Conservation (phyloP, 75 land plant species). For the Azolla pinnata region DNA sequence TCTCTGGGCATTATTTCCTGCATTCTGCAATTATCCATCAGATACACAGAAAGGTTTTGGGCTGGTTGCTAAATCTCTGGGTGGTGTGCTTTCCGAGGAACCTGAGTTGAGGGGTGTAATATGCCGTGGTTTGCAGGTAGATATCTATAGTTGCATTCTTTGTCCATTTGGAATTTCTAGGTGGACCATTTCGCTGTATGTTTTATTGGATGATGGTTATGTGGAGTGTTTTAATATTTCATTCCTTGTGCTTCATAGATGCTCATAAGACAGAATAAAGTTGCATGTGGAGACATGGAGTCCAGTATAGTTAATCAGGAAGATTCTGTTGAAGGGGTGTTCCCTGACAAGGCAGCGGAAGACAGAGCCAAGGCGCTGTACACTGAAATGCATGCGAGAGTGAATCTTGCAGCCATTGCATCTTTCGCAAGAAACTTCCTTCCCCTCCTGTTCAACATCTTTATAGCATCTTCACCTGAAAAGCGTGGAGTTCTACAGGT, state of each 20-base stretch:
- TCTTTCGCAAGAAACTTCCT: constrained; percentile 53
- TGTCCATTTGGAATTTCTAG: no score
- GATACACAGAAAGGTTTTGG: constrained; percentile 74
- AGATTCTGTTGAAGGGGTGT: neutral
- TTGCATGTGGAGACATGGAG: constrained; percentile 14
- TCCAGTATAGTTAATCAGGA: neutral
- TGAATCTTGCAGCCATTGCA: constrained; percentile 49
- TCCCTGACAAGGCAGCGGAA: constrained; percentile 16
- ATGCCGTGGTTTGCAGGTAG: constrained; percentile 74
- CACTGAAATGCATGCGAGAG: constrained; percentile 39
- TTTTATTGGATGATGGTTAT: no score
- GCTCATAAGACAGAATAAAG: constrained; percentile 65
- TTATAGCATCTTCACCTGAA: constrained; percentile 48
- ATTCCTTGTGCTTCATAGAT: constrained; percentile 21
- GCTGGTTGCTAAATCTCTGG: constrained; percentile 39
- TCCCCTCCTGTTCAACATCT: constrained; percentile 42
- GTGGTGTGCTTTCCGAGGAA: constrained; percentile 42
- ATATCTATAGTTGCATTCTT: neutral
- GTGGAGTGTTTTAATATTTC: no score
- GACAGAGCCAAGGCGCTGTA: constrained; percentile 45
- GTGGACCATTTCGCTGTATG: no score
- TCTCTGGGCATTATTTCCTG: constrained; percentile 83
- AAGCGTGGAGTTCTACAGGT: constrained; percentile 83
- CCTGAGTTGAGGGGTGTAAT: constrained; percentile 67
- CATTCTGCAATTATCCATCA: constrained; percentile 85